A percentile compares a stretch with the other conserved stretches of the same genome.
Conservation (phyloP, 345 rosid species). For the Reutealis trisperma region DNA sequence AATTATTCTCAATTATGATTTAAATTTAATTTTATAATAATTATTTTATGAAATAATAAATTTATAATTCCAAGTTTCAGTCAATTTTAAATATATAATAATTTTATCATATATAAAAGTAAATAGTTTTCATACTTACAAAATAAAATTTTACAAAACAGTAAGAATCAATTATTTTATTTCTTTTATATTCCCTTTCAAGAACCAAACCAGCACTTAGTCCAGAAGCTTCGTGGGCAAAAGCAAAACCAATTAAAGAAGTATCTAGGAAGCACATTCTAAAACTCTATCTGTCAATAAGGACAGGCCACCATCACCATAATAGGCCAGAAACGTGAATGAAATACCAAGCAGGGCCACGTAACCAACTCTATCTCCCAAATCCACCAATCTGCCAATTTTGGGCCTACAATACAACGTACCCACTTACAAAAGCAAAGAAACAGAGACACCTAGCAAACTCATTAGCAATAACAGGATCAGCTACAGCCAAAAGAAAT, state of each 20-base stretch:
- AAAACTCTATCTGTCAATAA: background rate
- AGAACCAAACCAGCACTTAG: too few species aligned
- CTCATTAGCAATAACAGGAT: background rate
- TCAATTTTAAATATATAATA: too few species aligned
- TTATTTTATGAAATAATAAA: too few species aligned
- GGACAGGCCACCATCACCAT: conserved; percentile 6
- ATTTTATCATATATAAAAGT: too few species aligned
- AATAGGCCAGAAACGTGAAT: background rate
- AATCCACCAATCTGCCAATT: background rate
- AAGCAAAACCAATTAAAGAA: background rate
- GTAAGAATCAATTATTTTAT: too few species aligned
- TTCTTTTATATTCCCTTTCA: too few species aligned
- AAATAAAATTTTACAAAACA: too few species aligned
- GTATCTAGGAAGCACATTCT: background rate
- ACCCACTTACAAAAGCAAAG: background rate
- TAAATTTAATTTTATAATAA: too few species aligned
- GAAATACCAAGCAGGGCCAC: background rate
- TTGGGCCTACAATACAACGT: background rate
- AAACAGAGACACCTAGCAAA: background rate
- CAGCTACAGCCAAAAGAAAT: background rate
- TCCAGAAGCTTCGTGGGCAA: background rate
- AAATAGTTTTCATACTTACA: too few species aligned
- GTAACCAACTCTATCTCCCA: background rate
- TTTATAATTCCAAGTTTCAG: too few species aligned
- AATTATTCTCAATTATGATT: too few species aligned